A percentile compares a stretch with the other conserved stretches of the same genome.
Conservation (phyloP, 2,329 filamentous ascomycete genomes). For the Alternaria arbusti region DNA sequence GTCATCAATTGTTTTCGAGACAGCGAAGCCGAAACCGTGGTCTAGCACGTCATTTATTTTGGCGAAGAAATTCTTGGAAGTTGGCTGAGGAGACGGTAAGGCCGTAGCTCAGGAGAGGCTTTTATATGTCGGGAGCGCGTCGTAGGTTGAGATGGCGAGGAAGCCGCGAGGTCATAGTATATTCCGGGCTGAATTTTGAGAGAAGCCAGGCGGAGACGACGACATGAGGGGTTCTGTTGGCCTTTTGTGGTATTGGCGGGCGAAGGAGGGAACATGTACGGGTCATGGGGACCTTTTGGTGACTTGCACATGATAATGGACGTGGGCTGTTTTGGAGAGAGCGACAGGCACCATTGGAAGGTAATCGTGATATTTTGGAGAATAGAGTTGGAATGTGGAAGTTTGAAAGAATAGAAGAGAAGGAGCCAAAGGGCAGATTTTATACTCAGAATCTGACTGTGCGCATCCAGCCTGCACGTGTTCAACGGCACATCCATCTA, state of each 20-base stretch:
- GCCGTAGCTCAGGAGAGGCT: background rate
- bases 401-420: background rate
- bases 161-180: background rate
- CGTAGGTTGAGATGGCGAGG: background rate
- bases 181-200: background rate
- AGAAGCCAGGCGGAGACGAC: background rate
- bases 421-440: background rate
- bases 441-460: background rate
- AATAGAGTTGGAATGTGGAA: background rate
- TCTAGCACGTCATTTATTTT: background rate
- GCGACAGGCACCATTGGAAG: too few species aligned
- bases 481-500: background rate
- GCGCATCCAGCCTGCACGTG: background rate
- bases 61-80: background rate
- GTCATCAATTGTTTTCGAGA: background rate
- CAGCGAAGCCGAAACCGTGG: background rate
- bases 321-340: background rate
- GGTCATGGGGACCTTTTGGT: too few species aligned
- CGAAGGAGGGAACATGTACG: background rate
- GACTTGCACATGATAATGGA: background rate
- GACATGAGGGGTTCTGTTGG: rapidly evolving
- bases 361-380: background rate
- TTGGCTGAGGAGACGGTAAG: background rate
- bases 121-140: background rate
- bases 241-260: background rate